Percentiles rank a stretch among this genome's conserved stretches.
Evolutionary conservation across 495 filamentous ascomycete species (phyloP).

Genomic region (Schizothecium vesticola): DNA sequence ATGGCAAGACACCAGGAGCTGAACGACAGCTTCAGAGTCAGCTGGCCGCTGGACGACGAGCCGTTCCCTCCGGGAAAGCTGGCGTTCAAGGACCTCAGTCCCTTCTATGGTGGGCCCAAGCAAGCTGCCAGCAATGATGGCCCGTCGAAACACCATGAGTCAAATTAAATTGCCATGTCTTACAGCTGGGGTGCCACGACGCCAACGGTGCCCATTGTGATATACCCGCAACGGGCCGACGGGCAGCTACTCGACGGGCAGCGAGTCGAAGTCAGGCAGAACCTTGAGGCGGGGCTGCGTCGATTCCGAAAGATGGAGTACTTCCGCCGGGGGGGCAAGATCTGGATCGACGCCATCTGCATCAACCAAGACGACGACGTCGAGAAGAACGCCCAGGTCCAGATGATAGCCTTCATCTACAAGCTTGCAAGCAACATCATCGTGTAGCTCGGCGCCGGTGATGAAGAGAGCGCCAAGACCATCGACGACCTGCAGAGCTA

Average conservation of each 20-base stretch:
- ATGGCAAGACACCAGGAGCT: too few relatives aligned
- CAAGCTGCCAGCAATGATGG: background rate
- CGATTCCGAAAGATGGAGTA: constrained; percentile 1
- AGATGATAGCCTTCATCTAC: constrained; percentile 33
- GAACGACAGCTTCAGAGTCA: too few relatives aligned
- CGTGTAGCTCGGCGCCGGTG: constrained; percentile 35
- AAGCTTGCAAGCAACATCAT: constrained; percentile 25
- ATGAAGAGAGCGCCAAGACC: constrained; percentile 21
- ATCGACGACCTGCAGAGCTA: constrained; percentile 1
- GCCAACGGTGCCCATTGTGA: background rate
- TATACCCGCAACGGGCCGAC: too few relatives aligned
- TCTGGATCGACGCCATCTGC: constrained; percentile 7
- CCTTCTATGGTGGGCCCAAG: background rate
- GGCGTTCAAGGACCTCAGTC: constrained; percentile 1
- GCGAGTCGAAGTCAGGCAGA: background rate
- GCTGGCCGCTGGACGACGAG: too few relatives aligned
- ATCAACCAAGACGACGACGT: background rate
- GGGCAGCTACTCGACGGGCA: background rate
- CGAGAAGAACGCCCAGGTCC: constrained; percentile 20
- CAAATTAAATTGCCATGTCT: constrained; percentile 5
- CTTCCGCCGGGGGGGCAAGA: background rate
- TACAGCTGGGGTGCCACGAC: background rate
- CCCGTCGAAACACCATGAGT: background rate
- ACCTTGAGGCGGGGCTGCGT: background rate
- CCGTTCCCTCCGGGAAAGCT: too few relatives aligned